Evolutionary conservation across 2,329 filamentous ascomycete genomes (phyloP), one percentile per base, ranked within the genome.

Genomic region (Ceratocystis cacaofunesta): DNA sequence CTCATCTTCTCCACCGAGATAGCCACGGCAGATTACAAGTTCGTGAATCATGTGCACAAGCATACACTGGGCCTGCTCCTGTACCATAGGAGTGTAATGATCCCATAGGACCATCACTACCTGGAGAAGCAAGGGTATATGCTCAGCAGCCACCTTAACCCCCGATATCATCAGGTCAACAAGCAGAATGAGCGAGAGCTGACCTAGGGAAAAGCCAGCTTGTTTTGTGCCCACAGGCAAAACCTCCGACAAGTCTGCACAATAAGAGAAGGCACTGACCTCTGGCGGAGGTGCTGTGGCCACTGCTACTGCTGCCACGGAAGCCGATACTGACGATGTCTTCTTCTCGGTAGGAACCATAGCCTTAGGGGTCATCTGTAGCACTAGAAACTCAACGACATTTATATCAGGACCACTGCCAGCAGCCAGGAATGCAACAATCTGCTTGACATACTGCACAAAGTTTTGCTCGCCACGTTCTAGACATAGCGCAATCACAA

Each of bases 31-130:
- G 32, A 96, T 91, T 46, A 99, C 90, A 5, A 97, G 80, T 74
- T 97, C 94, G 71, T 99, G 94, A 60, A 99, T 95, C 19, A 99
- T 81, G 77, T 99, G 94, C 1, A 99, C 92, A 17, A 99, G 82
- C 92, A 99, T 96, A 75, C 99, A 94, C 61, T 92, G 85, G 36
- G 95, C 92, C 74, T 99, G 92, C 70, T 97, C 94, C 74, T 97
- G 92, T 1, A 99, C 94, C 10, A 96, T 83, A 2, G 90, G 85
- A 1, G 90, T 96, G 71, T 99, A 96, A 72, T 97, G 92, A 73
- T 99, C 95, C 94, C 94, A 99, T 1, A 97, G 82, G 2, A 97
- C 90, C 12, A 92, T 86, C 4, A 96, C 87, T 7, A 96, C 89
- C 74, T 99, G 94, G 15, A 99, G 78, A 22, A 99, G 78, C 30